Evolutionary conservation across 164 flowering plant species (phyloP).

Genomic region (Kingdonia uniflora): DNA sequence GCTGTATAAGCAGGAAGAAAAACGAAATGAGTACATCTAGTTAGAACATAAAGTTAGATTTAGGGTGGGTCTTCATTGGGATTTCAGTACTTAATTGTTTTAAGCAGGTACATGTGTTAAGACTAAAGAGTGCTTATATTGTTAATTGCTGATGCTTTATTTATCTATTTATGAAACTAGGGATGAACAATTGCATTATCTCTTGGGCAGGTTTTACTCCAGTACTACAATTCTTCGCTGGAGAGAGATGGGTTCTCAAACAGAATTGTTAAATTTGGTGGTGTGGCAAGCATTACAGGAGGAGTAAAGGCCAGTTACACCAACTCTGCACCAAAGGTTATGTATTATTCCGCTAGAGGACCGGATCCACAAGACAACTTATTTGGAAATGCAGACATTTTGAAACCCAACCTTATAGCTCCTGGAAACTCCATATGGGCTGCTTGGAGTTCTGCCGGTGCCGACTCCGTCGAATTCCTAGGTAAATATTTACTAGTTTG

Average conservation of each 20-base stretch:
- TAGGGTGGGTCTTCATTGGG: too few species aligned
- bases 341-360: constrained; percentile 95
- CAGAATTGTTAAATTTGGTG: constrained; percentile 56
- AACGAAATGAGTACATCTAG: too few species aligned
- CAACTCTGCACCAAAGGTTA: constrained; percentile 65
- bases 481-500: constrained; percentile 30
- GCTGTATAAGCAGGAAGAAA: too few species aligned
- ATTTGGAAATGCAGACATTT: constrained; percentile 66
- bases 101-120: too few species aligned
- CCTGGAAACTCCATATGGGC: constrained; percentile 95
- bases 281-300: constrained; percentile 66
- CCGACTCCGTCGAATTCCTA: constrained; percentile 74
- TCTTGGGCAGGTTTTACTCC: constrained; percentile 50
- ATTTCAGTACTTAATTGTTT: too few species aligned
- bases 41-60: too few species aligned
- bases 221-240: constrained; percentile 80
- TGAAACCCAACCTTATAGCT: constrained; percentile 92
- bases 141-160: too few species aligned
- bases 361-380: constrained; percentile 87
- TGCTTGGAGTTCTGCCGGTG: constrained; percentile 91
- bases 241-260: constrained; percentile 40
- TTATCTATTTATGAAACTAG: too few species aligned
- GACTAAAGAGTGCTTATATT: too few species aligned
- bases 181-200: background rate
- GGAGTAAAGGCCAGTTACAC: constrained; percentile 69